Evolutionary conservation across 148 eudicot genomes (phyloP).

Genomic region (Amaranthus hypochondriacus): DNA sequence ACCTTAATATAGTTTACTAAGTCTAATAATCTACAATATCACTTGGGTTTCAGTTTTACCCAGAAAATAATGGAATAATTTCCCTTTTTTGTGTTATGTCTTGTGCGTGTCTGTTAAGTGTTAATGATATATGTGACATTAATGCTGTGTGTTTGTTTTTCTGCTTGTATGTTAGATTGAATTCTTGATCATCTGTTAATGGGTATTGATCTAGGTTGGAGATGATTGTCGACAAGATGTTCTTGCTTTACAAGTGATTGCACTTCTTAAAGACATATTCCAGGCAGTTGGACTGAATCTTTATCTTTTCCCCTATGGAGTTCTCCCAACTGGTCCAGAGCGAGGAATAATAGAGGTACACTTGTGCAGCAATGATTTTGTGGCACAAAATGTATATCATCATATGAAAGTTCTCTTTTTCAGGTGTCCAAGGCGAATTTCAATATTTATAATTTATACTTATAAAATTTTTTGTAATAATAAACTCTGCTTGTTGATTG

Average conservation of each 20-base stretch:
- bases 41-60: no score
- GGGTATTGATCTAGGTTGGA: constrained; percentile 61
- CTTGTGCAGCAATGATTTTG: constrained; percentile 1
- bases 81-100: no score
- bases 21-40: no score
- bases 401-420: no score
- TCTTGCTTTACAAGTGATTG: constrained; percentile 95
- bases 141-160: neutral
- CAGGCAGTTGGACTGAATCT: constrained; percentile 76
- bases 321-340: constrained; percentile 95
- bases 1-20: no score
- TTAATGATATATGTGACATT: constrained; percentile 5
- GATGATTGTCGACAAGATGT: constrained; percentile 99
- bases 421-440: neutral
- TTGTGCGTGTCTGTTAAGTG: no score
- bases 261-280: constrained; percentile 86
- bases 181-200: constrained; percentile 6
- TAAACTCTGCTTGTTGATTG: neutral
- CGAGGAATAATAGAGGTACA: constrained; percentile 93
- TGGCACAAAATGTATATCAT: neutral
- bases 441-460: neutral
- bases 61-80: no score
- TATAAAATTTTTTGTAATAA: neutral
- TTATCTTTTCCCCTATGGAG: constrained; percentile 93
- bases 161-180: neutral